Conservation (phyloP, 345 rosid species). For the Eucalyptus melliodora region DNA sequence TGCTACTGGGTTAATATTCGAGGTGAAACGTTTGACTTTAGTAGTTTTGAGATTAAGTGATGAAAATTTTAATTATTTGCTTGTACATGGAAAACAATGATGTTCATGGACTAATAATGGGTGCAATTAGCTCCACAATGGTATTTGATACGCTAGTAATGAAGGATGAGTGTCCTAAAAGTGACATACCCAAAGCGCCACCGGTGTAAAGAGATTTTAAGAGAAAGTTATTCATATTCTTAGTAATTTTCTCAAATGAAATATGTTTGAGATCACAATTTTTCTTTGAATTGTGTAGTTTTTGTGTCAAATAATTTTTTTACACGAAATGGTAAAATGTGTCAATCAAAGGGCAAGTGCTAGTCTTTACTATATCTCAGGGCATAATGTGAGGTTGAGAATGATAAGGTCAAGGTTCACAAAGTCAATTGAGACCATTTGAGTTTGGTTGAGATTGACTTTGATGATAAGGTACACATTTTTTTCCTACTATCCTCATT, state of each 20-base stretch:
- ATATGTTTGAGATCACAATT: neutral
- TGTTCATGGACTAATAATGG: neutral
- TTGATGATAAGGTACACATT: neutral
- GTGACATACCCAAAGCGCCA: neutral
- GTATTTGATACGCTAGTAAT: neutral
- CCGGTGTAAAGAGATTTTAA: neutral
- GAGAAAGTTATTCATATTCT: neutral
- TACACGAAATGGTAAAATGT: no score
- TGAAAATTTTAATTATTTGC: neutral
- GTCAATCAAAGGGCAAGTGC: neutral
- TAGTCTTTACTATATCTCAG: neutral
- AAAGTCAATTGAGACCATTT: neutral
- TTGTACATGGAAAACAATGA: neutral
- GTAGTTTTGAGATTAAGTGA: neutral
- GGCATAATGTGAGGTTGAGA: neutral
- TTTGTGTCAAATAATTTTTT: neutral
- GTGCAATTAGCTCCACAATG: neutral
- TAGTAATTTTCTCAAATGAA: neutral
- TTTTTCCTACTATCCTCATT: neutral
- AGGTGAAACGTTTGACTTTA: neutral
- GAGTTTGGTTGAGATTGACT: neutral
- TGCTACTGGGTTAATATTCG: neutral
- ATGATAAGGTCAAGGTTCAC: neutral
- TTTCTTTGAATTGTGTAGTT: neutral
- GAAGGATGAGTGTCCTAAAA: neutral